Percentiles rank a stretch among this genome's conserved stretches.
Evolutionary conservation across 371 early-diverging fungal genomes (phyloP).

Genomic region (Lichtheimia hyalospora): DNA sequence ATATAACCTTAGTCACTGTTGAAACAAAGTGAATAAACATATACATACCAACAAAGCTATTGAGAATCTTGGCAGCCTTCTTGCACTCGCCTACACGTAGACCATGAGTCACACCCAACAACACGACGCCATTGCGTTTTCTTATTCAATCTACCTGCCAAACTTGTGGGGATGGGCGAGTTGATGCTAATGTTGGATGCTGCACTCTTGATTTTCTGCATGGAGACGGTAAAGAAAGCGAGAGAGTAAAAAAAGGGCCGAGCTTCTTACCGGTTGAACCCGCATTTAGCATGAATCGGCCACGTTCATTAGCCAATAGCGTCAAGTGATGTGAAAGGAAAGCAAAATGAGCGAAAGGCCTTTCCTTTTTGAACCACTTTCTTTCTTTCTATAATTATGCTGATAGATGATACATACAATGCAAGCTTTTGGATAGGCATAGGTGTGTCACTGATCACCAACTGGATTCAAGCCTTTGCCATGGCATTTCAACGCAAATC

Average conservation of each 20-base stretch:
- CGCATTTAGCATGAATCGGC: too few relatives aligned
- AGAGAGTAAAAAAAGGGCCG: neutral
- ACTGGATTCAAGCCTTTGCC: constrained; percentile 58
- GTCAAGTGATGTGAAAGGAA: too few relatives aligned
- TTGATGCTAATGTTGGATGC: constrained; percentile 17
- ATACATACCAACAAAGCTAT: constrained; percentile 69
- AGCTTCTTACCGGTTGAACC: neutral
- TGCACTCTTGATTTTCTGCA: constrained; percentile 16
- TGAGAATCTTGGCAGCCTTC: constrained; percentile 78
- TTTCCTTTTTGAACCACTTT: neutral
- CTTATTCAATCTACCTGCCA: constrained; percentile 7
- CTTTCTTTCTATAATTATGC: neutral
- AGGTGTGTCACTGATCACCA: constrained; percentile 42
- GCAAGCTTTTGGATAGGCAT: constrained; percentile 40
- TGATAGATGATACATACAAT: neutral
- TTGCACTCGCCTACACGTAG: constrained; percentile 78
- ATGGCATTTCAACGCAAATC: constrained; percentile 75
- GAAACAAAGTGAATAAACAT: neutral
- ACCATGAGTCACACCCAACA: too few relatives aligned
- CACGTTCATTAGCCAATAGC: too few relatives aligned
- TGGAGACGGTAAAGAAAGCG: neutral
- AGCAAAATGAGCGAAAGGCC: neutral
- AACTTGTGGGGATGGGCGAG: constrained; percentile 18
- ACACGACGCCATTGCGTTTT: too few relatives aligned
- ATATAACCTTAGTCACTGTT: neutral